A percentile compares a stretch with the other conserved stretches of the same genome.
Conservation (phyloP, 805 yeast species). For the Scheffersomyces amazonensis region DNA sequence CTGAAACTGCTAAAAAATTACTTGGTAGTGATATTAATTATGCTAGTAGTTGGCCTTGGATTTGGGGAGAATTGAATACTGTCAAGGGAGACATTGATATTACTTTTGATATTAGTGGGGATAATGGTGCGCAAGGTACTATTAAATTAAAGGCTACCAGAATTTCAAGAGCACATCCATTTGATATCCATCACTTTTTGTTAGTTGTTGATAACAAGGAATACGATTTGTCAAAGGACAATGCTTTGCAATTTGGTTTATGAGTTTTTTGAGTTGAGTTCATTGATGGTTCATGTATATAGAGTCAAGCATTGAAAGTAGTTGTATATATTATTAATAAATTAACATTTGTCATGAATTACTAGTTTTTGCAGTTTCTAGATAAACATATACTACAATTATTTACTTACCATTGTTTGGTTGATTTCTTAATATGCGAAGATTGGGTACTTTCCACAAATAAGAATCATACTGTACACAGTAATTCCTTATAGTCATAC, state of each 20-base stretch:
- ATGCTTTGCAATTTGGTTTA: constrained; percentile 7
- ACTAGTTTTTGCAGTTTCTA: too few species aligned
- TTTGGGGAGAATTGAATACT: constrained; percentile 78
- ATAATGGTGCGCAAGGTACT: constrained; percentile 34
- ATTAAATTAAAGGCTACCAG: constrained; percentile 71
- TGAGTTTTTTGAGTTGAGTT: too few species aligned
- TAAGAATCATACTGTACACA: too few species aligned
- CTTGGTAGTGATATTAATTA: constrained; percentile 79
- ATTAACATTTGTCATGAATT: too few species aligned
- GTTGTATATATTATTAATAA: too few species aligned
- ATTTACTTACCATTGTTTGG: too few species aligned
- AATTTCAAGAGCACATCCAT: constrained; percentile 50
- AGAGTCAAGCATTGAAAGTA: too few species aligned
- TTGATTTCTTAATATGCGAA: too few species aligned
- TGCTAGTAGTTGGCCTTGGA: constrained; percentile 82
- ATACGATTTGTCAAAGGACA: constrained; percentile 9
- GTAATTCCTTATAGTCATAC: too few species aligned
- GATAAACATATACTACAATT: too few species aligned
- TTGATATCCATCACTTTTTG: constrained; percentile 30
- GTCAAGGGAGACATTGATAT: constrained; percentile 80
- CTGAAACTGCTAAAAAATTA: constrained; percentile 54
- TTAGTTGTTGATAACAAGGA: constrained; percentile 20
- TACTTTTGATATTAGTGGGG: constrained; percentile 65
- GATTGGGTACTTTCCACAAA: too few species aligned
- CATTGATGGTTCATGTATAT: too few species aligned